A percentile compares a stretch with the other conserved stretches of the same genome.
Evolutionary conservation across 495 filamentous ascomycete species (phyloP).

Genomic region (Trypethelium eluteriae): DNA sequence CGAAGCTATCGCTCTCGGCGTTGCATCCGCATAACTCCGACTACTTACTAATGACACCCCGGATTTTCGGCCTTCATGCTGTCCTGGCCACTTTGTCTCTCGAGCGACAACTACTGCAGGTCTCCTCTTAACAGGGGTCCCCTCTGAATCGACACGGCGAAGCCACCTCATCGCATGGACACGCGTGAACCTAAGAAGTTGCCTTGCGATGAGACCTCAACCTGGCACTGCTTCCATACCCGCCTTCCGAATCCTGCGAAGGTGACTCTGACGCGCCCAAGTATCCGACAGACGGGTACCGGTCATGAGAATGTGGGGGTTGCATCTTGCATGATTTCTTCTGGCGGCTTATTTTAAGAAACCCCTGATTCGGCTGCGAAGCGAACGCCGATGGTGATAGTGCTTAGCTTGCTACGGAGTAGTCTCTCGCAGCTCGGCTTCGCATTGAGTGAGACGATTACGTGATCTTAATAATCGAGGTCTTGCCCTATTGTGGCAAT

Average conservation of each 20-base stretch:
- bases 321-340: background rate
- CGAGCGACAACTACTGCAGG: background rate
- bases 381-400: no score
- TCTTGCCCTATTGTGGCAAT: no score
- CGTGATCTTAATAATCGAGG: no score
- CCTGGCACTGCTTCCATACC: background rate
- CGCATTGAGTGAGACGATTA: no score
- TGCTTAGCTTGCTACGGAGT: no score
- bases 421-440: no score
- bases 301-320: background rate
- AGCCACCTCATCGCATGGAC: background rate
- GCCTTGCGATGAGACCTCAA: background rate
- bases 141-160: background rate
- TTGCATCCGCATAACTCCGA: no score
- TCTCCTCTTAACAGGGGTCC: no score
- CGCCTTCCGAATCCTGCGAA: background rate
- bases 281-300: background rate
- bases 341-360: no score
- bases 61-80: background rate
- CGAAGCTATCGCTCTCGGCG: background rate
- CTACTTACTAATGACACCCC: no score
- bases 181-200: background rate
- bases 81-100: background rate
- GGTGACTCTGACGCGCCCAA: background rate
- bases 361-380: no score